Base-by-base conservation (phyloP, 2,329 filamentous ascomycete species). In the Ophioceras dolichostomum region DNA sequence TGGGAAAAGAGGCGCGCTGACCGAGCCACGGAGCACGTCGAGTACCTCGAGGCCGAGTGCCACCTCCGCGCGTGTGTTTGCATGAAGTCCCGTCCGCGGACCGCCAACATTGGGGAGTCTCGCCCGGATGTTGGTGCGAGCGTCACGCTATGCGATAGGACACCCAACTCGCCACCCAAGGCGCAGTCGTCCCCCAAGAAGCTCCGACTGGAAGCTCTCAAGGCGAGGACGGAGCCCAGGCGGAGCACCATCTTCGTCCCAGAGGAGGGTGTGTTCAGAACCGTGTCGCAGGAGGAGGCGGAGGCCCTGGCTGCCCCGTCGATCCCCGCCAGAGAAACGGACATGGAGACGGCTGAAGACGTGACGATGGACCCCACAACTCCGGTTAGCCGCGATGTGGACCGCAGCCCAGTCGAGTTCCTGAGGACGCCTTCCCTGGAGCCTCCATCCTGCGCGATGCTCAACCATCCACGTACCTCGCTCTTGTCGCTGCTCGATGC, bases 31-130 rank as follows among this genome's bases (percentile, higher is more conserved):
- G 82, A 86, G 42, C 73, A 82, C 50, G 67, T 86, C 34, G 79
- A 87, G 22, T 88, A 85, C 55, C 64, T 88, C 52, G 74, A 83
- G 50, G 70, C 81, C 38, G 83, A 89, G 54, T 86, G 80, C 53
- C 68, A 75, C 35, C 69, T 87, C 45, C 68, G 70, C 33, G 76
- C 71, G 56, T 85, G 81, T 59, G 62, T 70, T 2, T 80, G 77
- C 51, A 69, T 62, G 41, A 69, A 62, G 45, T 49, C 54, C 28
- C 54, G 55, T 13, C 50, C 52, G 10, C 47, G 54, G 10, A 45
- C 51, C 31, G 59, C 54, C 48, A 42, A 50, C 21, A 32, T 44
- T 17, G 36, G 41, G 38, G 37, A 43, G 36, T 47, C 59, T n/a
- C 61, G 51, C 42, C 59, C 55, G 59, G 62, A 65, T 42, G 55